Percentiles rank a stretch among this genome's conserved stretches.
Conservation (phyloP, 805 yeast genomes). For the Lipomyces starkeyi region DNA sequence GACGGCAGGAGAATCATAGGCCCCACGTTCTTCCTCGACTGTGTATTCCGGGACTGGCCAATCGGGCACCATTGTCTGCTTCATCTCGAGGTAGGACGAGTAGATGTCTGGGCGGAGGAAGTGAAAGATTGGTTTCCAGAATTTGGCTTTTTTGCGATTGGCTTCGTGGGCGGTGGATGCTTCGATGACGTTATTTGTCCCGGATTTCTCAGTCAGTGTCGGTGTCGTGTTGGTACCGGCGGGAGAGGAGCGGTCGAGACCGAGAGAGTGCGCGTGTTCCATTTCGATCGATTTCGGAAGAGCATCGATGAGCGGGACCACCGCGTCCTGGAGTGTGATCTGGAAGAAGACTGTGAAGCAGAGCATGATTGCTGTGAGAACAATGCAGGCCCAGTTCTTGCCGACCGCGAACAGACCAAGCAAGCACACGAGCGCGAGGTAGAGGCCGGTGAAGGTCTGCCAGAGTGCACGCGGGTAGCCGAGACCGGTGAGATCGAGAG, state of each 20-base stretch:
- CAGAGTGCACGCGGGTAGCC: slow-evolving; percentile 87
- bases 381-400: slow-evolving; percentile 94
- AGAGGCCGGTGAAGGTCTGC: slow-evolving; percentile 87
- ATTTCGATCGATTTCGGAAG: slow-evolving; percentile 48
- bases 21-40: slow-evolving; percentile 59
- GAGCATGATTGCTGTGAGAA: slow-evolving; percentile 69
- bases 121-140: slow-evolving; percentile 24
- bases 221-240: slow-evolving; percentile 17
- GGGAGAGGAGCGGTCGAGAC: slow-evolving; percentile 21
- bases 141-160: slow-evolving; percentile 12
- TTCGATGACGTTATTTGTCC: slow-evolving; percentile 11
- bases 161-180: slow-evolving; percentile 21
- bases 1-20: slow-evolving; percentile 79
- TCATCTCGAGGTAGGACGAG: slow-evolving; percentile 31
- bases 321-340: slow-evolving; percentile 65
- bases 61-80: slow-evolving; percentile 30
- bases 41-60: slow-evolving; percentile 45
- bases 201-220: slow-evolving; percentile 29
- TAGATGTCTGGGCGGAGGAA: slow-evolving; percentile 40
- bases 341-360: slow-evolving; percentile 74
- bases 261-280: slow-evolving; percentile 29
- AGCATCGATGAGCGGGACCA: slow-evolving; percentile 59
- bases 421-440: slow-evolving; percentile 84
- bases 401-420: slow-evolving; percentile 87
- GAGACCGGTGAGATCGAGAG: slow-evolving; percentile 77